Base-by-base conservation (phyloP, 495 filamentous ascomycete species). In the Jackrogersella minutella region DNA sequence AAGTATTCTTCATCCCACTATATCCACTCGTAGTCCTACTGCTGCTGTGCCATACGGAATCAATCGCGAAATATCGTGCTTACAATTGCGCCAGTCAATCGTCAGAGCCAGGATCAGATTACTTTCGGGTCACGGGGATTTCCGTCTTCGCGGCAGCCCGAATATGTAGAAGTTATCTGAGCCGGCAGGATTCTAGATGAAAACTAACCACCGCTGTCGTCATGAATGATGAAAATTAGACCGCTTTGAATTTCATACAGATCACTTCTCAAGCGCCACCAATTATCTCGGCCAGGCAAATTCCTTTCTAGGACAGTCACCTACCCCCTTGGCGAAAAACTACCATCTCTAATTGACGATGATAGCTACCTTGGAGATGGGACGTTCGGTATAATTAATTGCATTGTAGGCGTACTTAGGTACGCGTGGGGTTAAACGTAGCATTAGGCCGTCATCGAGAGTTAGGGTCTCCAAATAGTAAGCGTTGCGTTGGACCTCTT, bases 401-500 rank as follows among this genome's bases (percentile, higher is more conserved):
- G 50, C 66, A 31, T 57, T 46, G 55, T 52, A 30, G 17, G 47
- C 30, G 52, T 58, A 41, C 59, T 55, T 53, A 51, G 66, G 55
- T 36, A 64, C 50, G 60, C 66, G 66, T 69, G 66, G 66, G 66
- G 66, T 68, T 63, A 28, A 37, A 43, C 33, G 66, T 69, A 56
- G 55, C 66, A 69, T 69, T 52, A 41, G 33, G 41, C 55, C 60
- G 66, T 69, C 59, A 69, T 69, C 34, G 66, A 64, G 51, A 49
- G n/a, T 50, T 34, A n/a, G 41, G 58, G 17, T 52, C 30, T 51
- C 59, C 41, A 59, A 62, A 47, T 64, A 64, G 66, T 60, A 69
- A 69, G 60, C 59, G n/a, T 43, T 51, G 49, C 44, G 50, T 52
- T 64, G 56, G 53, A 52, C 40, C 60, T 46, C 37, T 37, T 46